Evolutionary conservation across 2,329 filamentous ascomycete genomes (phyloP).

Genomic region (Hyphodiscus sp.): DNA sequence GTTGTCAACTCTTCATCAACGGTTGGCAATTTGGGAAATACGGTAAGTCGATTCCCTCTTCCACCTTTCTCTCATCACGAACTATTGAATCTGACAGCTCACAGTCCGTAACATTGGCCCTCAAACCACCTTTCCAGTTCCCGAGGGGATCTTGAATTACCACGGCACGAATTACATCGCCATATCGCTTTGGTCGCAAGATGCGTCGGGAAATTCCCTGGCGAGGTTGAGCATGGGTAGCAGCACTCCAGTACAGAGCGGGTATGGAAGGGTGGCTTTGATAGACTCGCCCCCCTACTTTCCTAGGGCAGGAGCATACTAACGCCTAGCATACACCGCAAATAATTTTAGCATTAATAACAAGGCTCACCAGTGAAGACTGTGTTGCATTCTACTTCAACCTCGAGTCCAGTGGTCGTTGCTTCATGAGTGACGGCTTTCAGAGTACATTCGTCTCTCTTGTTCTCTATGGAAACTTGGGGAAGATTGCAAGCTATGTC

Average conservation of each 20-base stretch:
- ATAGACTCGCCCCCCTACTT: not conserved
- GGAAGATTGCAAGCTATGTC: no score
- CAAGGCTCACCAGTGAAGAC: no score
- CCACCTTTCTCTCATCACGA: conserved; percentile 2
- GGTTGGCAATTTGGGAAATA: not conserved
- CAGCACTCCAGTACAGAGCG: not conserved
- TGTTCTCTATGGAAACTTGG: no score
- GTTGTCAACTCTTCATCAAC: not conserved
- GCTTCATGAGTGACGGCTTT: no score
- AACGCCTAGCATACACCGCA: no score
- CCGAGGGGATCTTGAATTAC: conserved; percentile 61
- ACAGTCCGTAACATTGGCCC: conserved; percentile 66
- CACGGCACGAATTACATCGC: conserved; percentile 35
- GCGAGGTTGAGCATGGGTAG: not conserved
- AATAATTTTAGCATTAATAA: no score
- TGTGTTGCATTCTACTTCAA: no score
- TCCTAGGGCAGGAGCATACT: not conserved
- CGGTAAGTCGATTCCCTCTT: not conserved
- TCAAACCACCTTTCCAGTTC: conserved; percentile 63
- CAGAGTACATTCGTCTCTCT: no score
- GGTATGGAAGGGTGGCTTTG: not conserved
- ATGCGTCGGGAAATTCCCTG: not conserved
- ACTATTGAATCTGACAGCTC: conserved; percentile 48
- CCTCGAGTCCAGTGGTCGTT: no score
- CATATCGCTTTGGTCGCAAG: not conserved